Percentiles rank a stretch among this genome's conserved stretches.
phyloP scores from a whole-genome alignment of 768 basidiomycete genomes.

The Termitomyces sp. region DNA sequence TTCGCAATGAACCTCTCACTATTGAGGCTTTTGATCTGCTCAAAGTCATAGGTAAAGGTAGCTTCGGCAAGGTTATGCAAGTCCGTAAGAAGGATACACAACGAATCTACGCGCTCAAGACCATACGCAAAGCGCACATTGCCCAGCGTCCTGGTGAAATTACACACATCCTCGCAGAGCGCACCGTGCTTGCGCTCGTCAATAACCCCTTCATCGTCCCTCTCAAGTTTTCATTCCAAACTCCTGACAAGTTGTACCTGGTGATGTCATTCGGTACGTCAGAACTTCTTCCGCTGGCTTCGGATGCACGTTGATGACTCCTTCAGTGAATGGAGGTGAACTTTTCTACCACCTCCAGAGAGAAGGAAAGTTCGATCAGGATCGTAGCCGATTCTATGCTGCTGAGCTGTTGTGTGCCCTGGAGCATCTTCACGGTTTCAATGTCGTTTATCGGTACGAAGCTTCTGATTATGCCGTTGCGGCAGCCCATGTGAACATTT shows the following conservation, averaged over 20 bases:
- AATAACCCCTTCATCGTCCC: slow-evolving; percentile 99
- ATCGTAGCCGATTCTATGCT: slow-evolving; percentile 93
- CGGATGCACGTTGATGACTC: slow-evolving; percentile 1
- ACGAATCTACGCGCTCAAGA: slow-evolving; percentile 97
- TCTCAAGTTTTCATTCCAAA: slow-evolving; percentile 98
- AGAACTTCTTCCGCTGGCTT: neutral
- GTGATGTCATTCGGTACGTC: slow-evolving; percentile 91
- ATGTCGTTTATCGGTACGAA: slow-evolving; percentile 91
- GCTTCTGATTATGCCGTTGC: neutral
- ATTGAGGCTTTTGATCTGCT: slow-evolving; percentile 96
- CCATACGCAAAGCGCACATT: slow-evolving; percentile 97
- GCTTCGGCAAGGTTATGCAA: slow-evolving; percentile 99
- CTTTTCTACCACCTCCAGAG: slow-evolving; percentile 96
- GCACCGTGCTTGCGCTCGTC: slow-evolving; percentile 94
- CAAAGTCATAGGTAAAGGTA: slow-evolving; percentile 97
- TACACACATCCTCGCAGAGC: slow-evolving; percentile 95
- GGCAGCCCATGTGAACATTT: neutral
- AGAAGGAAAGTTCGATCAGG: slow-evolving; percentile 94
- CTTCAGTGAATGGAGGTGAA: slow-evolving; percentile 91
- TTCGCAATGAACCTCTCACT: slow-evolving; percentile 78
- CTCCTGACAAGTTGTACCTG: slow-evolving; percentile 93
- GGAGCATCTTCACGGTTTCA: slow-evolving; percentile 95
- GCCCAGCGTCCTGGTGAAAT: slow-evolving; percentile 96
- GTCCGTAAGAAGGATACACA: slow-evolving; percentile 98
- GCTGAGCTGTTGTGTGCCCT: slow-evolving; percentile 95